Evolutionary conservation across 2,329 filamentous ascomycete species (phyloP).

Genomic region (Blastomyces gilchristii): DNA sequence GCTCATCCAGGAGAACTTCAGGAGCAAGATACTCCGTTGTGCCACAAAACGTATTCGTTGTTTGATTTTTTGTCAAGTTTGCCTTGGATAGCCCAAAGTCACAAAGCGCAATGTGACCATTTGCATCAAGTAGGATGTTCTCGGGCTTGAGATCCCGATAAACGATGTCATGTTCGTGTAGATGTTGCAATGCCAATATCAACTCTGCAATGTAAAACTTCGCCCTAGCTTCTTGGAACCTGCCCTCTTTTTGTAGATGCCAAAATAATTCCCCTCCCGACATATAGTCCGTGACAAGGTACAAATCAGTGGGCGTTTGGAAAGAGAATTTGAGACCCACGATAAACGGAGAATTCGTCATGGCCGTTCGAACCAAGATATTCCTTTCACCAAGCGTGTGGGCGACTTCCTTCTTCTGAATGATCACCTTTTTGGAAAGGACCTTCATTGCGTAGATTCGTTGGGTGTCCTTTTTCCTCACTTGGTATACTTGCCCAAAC

Average conservation of each 20-base stretch:
- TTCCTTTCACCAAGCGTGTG: slow-evolving; percentile 96
- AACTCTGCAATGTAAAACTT: slow-evolving; percentile 99
- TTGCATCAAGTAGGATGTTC: slow-evolving; percentile 92
- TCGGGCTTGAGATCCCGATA: slow-evolving; percentile 96
- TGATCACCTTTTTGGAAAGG: slow-evolving; percentile 97
- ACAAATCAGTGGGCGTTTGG: slow-evolving; percentile 91
- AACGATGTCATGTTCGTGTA: slow-evolving; percentile 95
- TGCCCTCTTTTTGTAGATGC: slow-evolving; percentile 94
- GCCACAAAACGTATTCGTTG: slow-evolving; percentile 97
- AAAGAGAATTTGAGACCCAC: slow-evolving; percentile 98
- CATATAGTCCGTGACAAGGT: slow-evolving; percentile 99
- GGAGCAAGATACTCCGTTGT: slow-evolving; percentile 96
- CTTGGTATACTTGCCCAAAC: slow-evolving; percentile 97
- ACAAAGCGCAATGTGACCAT: slow-evolving; percentile 93
- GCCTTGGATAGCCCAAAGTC: slow-evolving; percentile 97
- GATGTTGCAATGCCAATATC: slow-evolving; percentile 85
- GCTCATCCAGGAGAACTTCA: slow-evolving; percentile 88
- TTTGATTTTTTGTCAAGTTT: slow-evolving; percentile 92
- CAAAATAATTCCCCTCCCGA: slow-evolving; percentile 97
- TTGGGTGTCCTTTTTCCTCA: slow-evolving; percentile 90
- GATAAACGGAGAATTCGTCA: slow-evolving; percentile 92
- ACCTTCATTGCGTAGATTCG: slow-evolving; percentile 99
- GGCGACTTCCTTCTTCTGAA: slow-evolving; percentile 98
- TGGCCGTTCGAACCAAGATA: slow-evolving; percentile 91
- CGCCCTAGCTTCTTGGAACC: slow-evolving; percentile 85